Evolutionary conservation across 441 rosid species (phyloP).

Genomic region (Aleurites moluccanus): DNA sequence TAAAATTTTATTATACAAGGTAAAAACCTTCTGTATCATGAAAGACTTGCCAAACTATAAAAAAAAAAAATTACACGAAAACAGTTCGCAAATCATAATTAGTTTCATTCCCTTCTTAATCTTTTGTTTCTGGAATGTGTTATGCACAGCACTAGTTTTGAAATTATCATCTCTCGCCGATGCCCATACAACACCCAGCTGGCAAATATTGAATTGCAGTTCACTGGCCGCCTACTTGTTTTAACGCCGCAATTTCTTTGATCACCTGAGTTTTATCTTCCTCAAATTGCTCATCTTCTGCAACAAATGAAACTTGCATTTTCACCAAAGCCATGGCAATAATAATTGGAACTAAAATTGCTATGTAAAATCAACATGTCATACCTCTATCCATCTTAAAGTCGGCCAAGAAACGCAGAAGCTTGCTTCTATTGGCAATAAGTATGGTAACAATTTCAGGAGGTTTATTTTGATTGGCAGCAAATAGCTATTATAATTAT

Average conservation of each 20-base stretch:
- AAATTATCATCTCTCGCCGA: not conserved
- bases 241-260: conserved; percentile 60
- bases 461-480: conserved; percentile 93
- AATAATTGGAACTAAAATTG: not conserved
- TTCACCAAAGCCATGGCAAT: not conserved
- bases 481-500: conserved; percentile 97
- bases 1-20: too few species aligned
- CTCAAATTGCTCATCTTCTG: conserved; percentile 96
- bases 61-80: not conserved
- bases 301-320: conserved; percentile 2
- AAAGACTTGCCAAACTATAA: not conserved
- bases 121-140: not conserved
- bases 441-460: conserved; percentile 77
- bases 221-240: not conserved
- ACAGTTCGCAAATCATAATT: not conserved
- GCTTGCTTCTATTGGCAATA: conserved; percentile 85
- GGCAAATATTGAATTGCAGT: not conserved
- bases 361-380: not conserved
- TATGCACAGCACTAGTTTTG: not conserved
- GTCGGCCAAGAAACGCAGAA: conserved; percentile 85
- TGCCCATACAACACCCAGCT: not conserved
- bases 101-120: not conserved
- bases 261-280: conserved; percentile 90
- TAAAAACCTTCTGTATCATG: not conserved
- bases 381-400: conserved; percentile 87